Evolutionary conservation across 75 land plant genomes (phyloP).

Genomic region (Pseudotsuga menziesii): DNA sequence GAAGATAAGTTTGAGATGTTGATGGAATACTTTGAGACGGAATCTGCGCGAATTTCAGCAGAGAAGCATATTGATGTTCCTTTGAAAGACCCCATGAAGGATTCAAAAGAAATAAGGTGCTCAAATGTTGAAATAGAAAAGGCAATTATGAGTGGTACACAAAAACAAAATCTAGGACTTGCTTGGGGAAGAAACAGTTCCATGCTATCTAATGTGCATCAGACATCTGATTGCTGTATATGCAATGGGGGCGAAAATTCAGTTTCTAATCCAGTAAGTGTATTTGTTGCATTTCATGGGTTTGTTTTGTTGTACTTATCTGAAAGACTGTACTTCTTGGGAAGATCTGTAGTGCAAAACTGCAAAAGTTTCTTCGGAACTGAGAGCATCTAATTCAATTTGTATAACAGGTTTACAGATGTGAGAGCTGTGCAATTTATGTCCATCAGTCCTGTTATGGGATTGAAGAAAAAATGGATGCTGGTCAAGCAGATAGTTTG

Average conservation of each 20-base stretch:
- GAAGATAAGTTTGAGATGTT: conserved; percentile 33
- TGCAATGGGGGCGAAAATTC: conserved; percentile 35
- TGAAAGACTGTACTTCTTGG: not conserved
- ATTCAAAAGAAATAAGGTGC: not conserved
- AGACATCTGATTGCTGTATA: conserved; percentile 24
- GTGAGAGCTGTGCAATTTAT: conserved; percentile 19
- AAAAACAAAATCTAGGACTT: conserved; percentile 8
- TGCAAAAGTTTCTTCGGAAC: not conserved
- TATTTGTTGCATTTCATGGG: not conserved
- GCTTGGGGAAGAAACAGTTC: conserved; percentile 5
- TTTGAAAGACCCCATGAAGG: not conserved
- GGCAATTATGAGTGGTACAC: not conserved
- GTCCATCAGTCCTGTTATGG: conserved; percentile 46
- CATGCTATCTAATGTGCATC: not conserved
- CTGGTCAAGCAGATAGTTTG: conserved; percentile 2
- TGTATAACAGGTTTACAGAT: conserved; percentile 28
- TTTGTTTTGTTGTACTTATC: not conserved
- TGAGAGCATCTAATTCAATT: not conserved
- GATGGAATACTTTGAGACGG: conserved; percentile 26
- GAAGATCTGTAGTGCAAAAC: not conserved
- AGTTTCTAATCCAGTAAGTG: conserved; percentile 17
- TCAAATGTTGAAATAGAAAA: too few species aligned
- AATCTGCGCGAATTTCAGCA: conserved; percentile 11
- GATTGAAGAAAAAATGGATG: conserved; percentile 11
- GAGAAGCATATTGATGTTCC: not conserved